Base-by-base conservation (phyloP, 768 basidiomycete species). In the Chlorophyllum brunneum region DNA sequence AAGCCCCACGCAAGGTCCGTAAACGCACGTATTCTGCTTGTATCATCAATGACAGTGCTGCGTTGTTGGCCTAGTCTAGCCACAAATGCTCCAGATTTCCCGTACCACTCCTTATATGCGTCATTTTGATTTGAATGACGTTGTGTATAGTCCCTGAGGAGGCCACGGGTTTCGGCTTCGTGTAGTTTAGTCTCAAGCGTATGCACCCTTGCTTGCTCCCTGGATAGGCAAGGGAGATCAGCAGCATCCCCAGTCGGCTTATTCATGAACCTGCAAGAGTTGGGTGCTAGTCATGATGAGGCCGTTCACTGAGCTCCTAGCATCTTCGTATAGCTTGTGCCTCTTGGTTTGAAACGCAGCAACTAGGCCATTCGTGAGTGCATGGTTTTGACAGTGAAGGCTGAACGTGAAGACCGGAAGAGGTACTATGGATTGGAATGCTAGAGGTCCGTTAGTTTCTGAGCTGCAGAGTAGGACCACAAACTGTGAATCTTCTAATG, bases 21-120 rank as follows among this genome's bases (percentile, higher is more conserved):
- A 8, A 16, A 67, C 71, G 54, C 22, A 74, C 75, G 52, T 65
- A 68, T 70, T 53, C 65, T 63, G 51, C 69, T 71, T 26, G 70
- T 71, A 36, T 62, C 56, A 34, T 74, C 65, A 30, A 73, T 64
- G 16, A 56, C 51, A 10, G 65, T 58, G 6, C 69, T 60, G 9
- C 75, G 66, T 29, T 65, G 67, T 23, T 61, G 56, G 22, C 70
- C 71, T 13, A 75, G 41, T 37, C 70, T 66, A 24, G 70, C 62
- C 6, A 70, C 37, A 10, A 67, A 56, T 7, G 63, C 29, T 15
- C 66, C 55, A 56, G 69, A 69, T 5, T 63, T 18, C 16, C 62
- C 50, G 49, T 37, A 20, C 37, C 33, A 54, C 18, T 54, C 30
- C 42, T 36, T 47, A 18, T 33, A 41, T 15, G 44, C 51, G 27